Base-by-base conservation (phyloP, 176 grass and related monocot species). In the Dendrocalamus sinicus region DNA sequence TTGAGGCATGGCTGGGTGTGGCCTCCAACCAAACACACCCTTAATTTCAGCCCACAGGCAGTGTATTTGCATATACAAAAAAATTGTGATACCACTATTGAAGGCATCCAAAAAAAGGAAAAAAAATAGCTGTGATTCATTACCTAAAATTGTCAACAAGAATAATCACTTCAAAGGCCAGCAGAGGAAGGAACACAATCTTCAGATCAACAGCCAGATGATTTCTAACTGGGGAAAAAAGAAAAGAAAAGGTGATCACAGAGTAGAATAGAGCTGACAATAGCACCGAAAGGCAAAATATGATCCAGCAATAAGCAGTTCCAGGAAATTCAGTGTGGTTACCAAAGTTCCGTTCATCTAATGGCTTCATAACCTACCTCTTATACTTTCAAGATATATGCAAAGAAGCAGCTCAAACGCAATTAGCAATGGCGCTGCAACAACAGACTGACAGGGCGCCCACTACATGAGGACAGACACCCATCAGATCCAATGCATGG, bases 101-200 rank as follows among this genome's bases (percentile, higher is more conserved):
- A 59, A 61, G 9, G 54, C 45, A 44, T 43, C 45, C 7, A 35
- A 37, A 11, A 44, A 70, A 55, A 37, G 39, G 60, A 26, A 74
- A 44, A 44, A 52, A 24, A 75, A 8, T 8, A 20, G 51, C 53
- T 72, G 4, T 44, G 10, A 82, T 37, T 48, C 14, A 66, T 78
- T 93, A 98, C 95, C 95, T 98, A 82, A 95, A 93, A 87, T 98
- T 98, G 85, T 98, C 95, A n/a, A 93, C 69, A 62, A 98, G 95
- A 70, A 98, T 91, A 89, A 93, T 90, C 75, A 73, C 76, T 92
- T 98, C 95, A 85, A 98, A 93, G 19, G 87, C 84, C 57, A 98
- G 64, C 37, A 98, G 70, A 53, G 95, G 95, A 85, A 98, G 91
- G 80, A 98, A 95, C 16, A 98, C 93, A 70, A 98, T 90, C 95